Conservation (phyloP, 352 stramenopile species). For the Globisporangium takayamanum region DNA sequence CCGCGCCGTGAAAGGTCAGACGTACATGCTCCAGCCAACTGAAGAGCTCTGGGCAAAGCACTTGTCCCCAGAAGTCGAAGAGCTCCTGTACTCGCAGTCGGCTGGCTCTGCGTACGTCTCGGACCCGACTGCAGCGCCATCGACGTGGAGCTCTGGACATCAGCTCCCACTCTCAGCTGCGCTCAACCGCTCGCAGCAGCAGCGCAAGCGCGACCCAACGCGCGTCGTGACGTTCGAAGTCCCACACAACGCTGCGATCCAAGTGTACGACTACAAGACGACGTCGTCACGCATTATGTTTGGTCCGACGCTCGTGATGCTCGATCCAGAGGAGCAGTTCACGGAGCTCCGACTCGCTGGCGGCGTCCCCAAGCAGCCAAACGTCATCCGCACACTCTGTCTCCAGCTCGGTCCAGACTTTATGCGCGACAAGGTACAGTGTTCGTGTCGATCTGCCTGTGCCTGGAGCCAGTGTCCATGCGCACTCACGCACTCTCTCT, state of each 20-base stretch:
- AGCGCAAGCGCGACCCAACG: constrained; percentile 42
- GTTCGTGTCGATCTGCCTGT: background rate
- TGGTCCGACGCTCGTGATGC: constrained; percentile 71
- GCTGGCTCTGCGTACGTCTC: constrained; percentile 54
- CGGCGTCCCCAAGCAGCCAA: constrained; percentile 65
- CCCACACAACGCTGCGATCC: constrained; percentile 72
- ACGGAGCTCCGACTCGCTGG: constrained; percentile 67
- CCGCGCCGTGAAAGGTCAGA: constrained; percentile 62
- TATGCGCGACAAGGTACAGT: constrained; percentile 58
- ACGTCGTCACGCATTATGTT: constrained; percentile 78
- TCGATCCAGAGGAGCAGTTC: constrained; percentile 79
- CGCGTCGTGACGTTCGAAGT: constrained; percentile 76
- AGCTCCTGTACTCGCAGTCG: constrained; percentile 48
- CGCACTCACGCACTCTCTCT: background rate
- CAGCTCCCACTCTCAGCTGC: no score
- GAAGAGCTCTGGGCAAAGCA: constrained; percentile 73
- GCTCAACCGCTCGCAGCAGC: no score
- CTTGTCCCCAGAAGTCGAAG: constrained; percentile 53
- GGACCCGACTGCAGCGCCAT: constrained; percentile 24
- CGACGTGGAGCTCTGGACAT: background rate
- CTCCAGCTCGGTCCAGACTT: constrained; percentile 78
- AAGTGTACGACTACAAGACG: constrained; percentile 84
- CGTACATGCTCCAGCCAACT: constrained; percentile 78
- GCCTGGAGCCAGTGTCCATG: background rate
- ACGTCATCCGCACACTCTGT: constrained; percentile 74